phyloP scores from a whole-genome alignment of 75 land plant genomes.

The Pinus albicaulis region DNA sequence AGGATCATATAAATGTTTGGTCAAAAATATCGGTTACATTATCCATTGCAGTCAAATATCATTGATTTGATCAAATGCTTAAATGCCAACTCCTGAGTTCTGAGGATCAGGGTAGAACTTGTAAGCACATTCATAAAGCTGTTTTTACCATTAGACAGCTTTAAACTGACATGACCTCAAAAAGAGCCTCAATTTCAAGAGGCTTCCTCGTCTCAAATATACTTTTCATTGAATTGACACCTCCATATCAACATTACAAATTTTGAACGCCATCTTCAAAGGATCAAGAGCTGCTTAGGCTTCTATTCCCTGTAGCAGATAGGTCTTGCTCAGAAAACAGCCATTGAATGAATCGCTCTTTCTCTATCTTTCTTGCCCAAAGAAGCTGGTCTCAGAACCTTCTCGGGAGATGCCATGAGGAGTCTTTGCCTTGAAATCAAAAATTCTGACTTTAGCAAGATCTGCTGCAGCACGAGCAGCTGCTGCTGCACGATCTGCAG shows the following conservation, averaged over 20 bases:
- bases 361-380: neutral
- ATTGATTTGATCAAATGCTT: too few relatives aligned
- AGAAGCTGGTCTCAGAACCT: slow-evolving; percentile 2
- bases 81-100: too few relatives aligned
- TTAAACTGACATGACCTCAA: slow-evolving; percentile 4
- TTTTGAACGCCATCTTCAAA: neutral
- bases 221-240: neutral
- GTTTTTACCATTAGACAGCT: too few relatives aligned
- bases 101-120: too few relatives aligned
- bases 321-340: neutral
- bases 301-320: neutral
- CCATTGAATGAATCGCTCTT: neutral
- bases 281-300: neutral
- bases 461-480: slow-evolving; percentile 79
- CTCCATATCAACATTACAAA: neutral
- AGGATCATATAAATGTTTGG: too few relatives aligned
- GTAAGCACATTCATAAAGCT: too few relatives aligned
- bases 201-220: slow-evolving; percentile 3
- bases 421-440: neutral
- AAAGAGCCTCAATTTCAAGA: neutral
- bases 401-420: neutral
- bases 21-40: too few relatives aligned
- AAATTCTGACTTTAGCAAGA: slow-evolving; percentile 40
- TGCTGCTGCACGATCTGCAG: slow-evolving; percentile 74
- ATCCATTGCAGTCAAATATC: too few relatives aligned